Conservation (phyloP, 441 rosid species). For the Viola pubescens region DNA sequence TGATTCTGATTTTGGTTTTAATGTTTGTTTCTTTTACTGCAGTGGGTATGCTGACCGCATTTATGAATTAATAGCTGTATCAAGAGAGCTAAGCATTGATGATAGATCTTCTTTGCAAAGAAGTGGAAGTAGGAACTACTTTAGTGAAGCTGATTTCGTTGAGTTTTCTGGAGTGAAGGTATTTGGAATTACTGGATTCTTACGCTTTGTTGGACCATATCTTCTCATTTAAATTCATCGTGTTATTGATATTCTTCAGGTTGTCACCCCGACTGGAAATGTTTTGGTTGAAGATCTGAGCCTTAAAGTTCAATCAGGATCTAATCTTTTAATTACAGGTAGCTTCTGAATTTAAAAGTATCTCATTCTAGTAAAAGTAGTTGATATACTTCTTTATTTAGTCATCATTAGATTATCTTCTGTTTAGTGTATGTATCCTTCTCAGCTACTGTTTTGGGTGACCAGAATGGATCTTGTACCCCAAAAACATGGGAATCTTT, state of each 20-base stretch:
- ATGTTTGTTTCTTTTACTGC: slow-evolving; percentile 21
- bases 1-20: slow-evolving; percentile 1
- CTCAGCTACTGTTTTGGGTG: no score
- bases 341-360: slow-evolving; percentile 17
- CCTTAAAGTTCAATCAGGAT: slow-evolving; percentile 85
- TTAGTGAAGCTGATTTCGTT: slow-evolving; percentile 82
- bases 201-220: slow-evolving; percentile 12
- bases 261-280: slow-evolving; percentile 95
- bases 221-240: slow-evolving; percentile 11
- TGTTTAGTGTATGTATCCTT: no score
- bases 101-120: slow-evolving; percentile 59
- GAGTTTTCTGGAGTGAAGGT: slow-evolving; percentile 97
- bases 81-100: slow-evolving; percentile 67
- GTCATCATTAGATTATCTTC: no score
- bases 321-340: slow-evolving; percentile 98
- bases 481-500: no score
- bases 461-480: no score
- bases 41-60: slow-evolving; percentile 99
- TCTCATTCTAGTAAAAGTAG: slow-evolving; percentile 2
- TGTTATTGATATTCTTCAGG: slow-evolving; percentile 40
- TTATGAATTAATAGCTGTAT: slow-evolving; percentile 80
- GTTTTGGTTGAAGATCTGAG: slow-evolving; percentile 90
- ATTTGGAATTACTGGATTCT: slow-evolving; percentile 20
- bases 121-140: slow-evolving; percentile 59
- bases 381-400: not conserved